These are phyloP conservation scores for Agaricus blazei DNA, from an alignment of 768 basidiomycete genomes.

Conservation along the genomic window DNA sequence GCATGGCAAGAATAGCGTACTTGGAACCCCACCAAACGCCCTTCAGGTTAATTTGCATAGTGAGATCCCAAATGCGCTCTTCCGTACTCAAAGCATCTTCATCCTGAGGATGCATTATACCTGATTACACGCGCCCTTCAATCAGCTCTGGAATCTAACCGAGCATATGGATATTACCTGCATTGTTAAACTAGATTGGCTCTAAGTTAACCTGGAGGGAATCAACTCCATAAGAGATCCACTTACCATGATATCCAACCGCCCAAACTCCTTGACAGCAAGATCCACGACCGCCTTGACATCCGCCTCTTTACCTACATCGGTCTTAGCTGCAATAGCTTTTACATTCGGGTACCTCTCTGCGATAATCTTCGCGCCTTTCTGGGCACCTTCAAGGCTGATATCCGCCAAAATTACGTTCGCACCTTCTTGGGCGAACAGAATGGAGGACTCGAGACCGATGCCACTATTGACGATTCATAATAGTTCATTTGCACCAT, in stretches of 20 bases:
- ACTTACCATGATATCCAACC: slow-evolving; percentile 90
- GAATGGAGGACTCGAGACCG: slow-evolving; percentile 90
- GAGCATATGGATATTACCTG: slow-evolving; percentile 38
- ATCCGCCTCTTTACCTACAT: slow-evolving; percentile 87
- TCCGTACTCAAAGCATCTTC: slow-evolving; percentile 96
- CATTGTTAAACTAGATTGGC: slow-evolving; percentile 83
- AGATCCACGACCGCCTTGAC: slow-evolving; percentile 76
- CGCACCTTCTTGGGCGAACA: slow-evolving; percentile 96
- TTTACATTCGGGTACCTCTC: slow-evolving; percentile 66
- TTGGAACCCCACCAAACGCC: slow-evolving; percentile 99
- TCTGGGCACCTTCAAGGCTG: slow-evolving; percentile 70
- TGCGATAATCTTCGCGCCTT: slow-evolving; percentile 56
- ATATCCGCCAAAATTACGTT: slow-evolving; percentile 86
- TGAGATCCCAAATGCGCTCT: slow-evolving; percentile 93
- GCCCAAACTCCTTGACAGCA: slow-evolving; percentile 83
- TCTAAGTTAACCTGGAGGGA: not conserved
- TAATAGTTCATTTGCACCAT: slow-evolving; percentile 3
- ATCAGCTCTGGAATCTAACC: not conserved
- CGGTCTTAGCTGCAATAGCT: slow-evolving; percentile 66
- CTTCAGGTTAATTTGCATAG: slow-evolving; percentile 93
- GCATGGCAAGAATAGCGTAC: slow-evolving; percentile 96
- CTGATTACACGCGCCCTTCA: slow-evolving; percentile 26
- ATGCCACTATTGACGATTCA: slow-evolving; percentile 64
- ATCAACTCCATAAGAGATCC: not conserved
- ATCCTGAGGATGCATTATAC: slow-evolving; percentile 97